Base-by-base conservation (phyloP, 2,329 filamentous ascomycete genomes). In the Pyricularia grisea region DNA sequence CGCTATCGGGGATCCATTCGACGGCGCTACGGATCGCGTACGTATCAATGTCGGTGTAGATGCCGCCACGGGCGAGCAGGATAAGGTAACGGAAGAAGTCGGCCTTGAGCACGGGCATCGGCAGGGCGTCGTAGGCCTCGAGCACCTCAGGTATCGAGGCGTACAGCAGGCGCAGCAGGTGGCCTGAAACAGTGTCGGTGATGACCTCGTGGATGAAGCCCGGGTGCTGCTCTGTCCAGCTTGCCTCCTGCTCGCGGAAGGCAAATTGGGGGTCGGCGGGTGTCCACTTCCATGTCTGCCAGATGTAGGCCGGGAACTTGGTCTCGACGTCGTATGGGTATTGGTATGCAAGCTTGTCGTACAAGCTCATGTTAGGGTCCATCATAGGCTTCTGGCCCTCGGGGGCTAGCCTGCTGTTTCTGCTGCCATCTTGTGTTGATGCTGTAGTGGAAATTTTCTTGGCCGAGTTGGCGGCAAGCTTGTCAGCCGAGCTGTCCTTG, bases 221-320 rank as follows among this genome's bases (percentile, higher is more conserved):
- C 0, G 94, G 94, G 78, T 99, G 93, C 74, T 90, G 82, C 73
- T 92, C 85, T 10, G 92, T 90, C 95, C 95, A 99, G 71, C 91
- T 93, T 17, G 92, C 92, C 81, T 98, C 95, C 70, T 93, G 86
- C 65, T 91, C 88, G 71, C 94, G 89, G 76, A 97, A 94, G 25
- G 83, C 80, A 77, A 99, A 99, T 71, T 92, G 85, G 67, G 87
- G 84, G 27, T 92, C 91, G 1, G 89, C 86, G 0, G 94, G 94
- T 0, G 88, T 92, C 75, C 88, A 90, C 79, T 96, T 97, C 95
- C 95, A 99, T 17, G 95, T 99, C 84, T 99, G 95, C 95, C 95
- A 99, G 76, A 99, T 96, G 82, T 97, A 98, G 69, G 93, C 94
- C 3, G 95, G 95, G 78, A 98, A 98, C 78, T 94, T 97, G 74